Percentiles rank a stretch among this genome's conserved stretches.
These are phyloP conservation scores for Rhodotorula mucilaginosa DNA, from an alignment of 1,284 basidiomycete genomes.

Conservation along the genomic window DNA sequence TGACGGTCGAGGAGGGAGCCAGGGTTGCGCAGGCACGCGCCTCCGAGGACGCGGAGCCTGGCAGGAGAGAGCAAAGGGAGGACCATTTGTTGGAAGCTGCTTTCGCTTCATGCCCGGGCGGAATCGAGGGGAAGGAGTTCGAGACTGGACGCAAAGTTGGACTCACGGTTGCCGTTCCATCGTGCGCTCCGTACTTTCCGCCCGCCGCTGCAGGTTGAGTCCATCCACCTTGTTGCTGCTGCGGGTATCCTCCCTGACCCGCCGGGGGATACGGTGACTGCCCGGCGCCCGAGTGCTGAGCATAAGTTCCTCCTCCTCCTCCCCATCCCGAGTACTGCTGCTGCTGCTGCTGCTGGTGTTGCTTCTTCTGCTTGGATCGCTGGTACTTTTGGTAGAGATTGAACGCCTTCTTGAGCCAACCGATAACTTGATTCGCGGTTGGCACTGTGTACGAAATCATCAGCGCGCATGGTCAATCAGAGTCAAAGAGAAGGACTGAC, in stretches of 20 bases:
- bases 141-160: too few species aligned
- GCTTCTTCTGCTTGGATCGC: slow-evolving; percentile 18
- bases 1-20: not conserved
- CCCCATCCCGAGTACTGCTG: not conserved
- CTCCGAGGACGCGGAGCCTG: not conserved
- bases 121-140: not conserved
- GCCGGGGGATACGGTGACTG: slow-evolving; percentile 9
- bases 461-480: too few species aligned
- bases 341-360: slow-evolving; percentile 26
- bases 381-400: slow-evolving; percentile 18
- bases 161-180: slow-evolving; percentile 39
- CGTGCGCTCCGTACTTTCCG: slow-evolving; percentile 34
- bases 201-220: not conserved
- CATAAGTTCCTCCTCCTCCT: slow-evolving; percentile 16
- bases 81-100: slow-evolving; percentile 15
- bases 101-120: not conserved
- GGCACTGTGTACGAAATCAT: not conserved
- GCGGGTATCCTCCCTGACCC: not conserved
- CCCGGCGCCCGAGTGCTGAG: not conserved
- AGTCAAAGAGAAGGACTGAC: too few species aligned
- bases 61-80: not conserved
- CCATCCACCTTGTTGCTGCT: not conserved
- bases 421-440: slow-evolving; percentile 8
- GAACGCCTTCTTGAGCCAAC: slow-evolving; percentile 23
- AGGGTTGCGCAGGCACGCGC: not conserved